Evolutionary conservation across 192 early-diverging fungal species (phyloP), one percentile per base, ranked within the genome.

Genomic region (Coemansia sp.): DNA sequence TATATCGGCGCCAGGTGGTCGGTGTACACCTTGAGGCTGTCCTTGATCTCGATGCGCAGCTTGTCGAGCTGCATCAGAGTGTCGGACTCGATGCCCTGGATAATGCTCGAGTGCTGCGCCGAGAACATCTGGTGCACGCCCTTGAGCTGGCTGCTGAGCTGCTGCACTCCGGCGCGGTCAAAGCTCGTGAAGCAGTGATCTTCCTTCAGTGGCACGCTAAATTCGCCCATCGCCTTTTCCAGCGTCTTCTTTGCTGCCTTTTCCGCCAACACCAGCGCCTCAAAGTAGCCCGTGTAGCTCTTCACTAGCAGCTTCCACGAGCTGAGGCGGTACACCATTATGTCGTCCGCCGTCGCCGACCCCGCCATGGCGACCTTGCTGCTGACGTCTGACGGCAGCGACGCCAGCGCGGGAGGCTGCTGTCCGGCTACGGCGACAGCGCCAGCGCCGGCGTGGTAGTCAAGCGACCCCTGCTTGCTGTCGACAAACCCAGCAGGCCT

Each of bases 1-100:
- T 78, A 78, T 15, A 78, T 71, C 20, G 76, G 76, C 3, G 45
- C 70, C 41, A 78, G 45, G 45, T 78, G 76, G 61, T 78, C 76
- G 4, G 53, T 62, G 35, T 78, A 78, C 62, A 60, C 65, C 36
- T 72, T 78, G 12, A 68, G 36, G 45, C 68, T 72, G 59, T 71
- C 70, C 63, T 78, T 78, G 65, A 78, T 65, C 20, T 78, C 76
- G 1, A 27, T 17, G 15, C 75, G 68, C 65, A 77, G 59, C 19
- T 51, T 11, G 10, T 68, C 69, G 8, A 77, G 69, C 45, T 65
- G 65, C 37, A 42, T 53, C 57, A 77, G 39, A 1, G 75, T 68
- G 43, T 77, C 65, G 19, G 46, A 39, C 39, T 77, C 75, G 2
- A 71, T 67, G 20, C 54, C 49, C 62, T 77, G 75, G 32, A 61